Conservation (phyloP, 75 land plant species). For the Cupressus sempervirens region DNA sequence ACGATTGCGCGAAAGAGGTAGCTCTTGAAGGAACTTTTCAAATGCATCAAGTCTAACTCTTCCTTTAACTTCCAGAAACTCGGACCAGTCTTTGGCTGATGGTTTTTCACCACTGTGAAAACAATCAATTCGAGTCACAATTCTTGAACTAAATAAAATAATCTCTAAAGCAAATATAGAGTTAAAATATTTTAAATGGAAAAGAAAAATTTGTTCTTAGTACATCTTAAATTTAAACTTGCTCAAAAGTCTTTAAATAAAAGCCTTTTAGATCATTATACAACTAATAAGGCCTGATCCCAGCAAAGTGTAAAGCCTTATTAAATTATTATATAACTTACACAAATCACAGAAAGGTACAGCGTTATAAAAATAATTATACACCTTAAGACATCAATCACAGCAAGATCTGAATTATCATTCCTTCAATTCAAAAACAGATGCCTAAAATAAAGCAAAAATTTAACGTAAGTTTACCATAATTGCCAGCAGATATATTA, state of each 20-base stretch:
- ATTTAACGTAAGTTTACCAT: not conserved
- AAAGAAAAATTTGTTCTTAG: not conserved
- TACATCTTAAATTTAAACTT: not conserved
- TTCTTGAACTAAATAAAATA: not conserved
- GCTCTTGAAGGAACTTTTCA: conserved; percentile 85
- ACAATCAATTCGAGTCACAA: not conserved
- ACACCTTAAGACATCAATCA: not conserved
- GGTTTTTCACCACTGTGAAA: conserved; percentile 80
- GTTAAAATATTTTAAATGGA: not conserved
- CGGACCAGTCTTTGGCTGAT: conserved; percentile 74
- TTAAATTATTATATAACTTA: not conserved
- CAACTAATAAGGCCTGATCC: not conserved
- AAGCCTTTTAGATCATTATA: not conserved
- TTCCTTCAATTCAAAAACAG: not conserved
- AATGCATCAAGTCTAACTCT: conserved; percentile 86
- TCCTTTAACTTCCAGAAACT: conserved; percentile 82
- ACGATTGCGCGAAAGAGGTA: conserved; percentile 77
- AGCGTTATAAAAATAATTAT: not conserved
- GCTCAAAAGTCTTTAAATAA: not conserved
- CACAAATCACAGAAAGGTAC: not conserved
- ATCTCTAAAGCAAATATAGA: not conserved
- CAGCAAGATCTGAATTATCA: not conserved
- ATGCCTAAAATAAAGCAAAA: not conserved
- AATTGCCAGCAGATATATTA: not conserved
- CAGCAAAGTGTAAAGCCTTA: not conserved